A percentile compares a stretch with the other conserved stretches of the same genome.
Conservation (phyloP, 345 rosid genomes). For the Boechera retrofracta region DNA sequence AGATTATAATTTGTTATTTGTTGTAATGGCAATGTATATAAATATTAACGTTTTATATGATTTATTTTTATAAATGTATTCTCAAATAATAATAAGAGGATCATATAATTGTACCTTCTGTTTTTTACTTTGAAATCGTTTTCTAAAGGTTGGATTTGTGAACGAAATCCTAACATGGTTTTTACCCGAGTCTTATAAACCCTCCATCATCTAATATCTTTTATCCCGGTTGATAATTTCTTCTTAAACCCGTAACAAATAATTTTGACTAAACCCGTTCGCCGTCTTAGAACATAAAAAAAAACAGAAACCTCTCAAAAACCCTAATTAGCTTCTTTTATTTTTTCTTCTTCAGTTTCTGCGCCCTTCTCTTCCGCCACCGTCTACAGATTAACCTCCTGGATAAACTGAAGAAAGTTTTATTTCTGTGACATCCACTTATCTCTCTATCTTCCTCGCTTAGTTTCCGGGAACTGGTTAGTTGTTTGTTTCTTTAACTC, state of each 20-base stretch:
- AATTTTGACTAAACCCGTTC: neutral
- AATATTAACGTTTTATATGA: too few species aligned
- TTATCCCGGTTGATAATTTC: too few species aligned
- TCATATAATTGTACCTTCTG: too few species aligned
- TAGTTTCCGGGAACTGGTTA: conserved; percentile 25
- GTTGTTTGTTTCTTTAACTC: conserved; percentile 7
- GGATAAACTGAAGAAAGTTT: neutral
- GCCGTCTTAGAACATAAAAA: conserved; percentile 24
- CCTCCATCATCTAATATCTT: too few species aligned
- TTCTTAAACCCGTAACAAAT: neutral
- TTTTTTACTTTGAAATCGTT: too few species aligned
- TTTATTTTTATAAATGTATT: too few species aligned
- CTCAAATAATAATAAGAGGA: too few species aligned
- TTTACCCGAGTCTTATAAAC: too few species aligned
- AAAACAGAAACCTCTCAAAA: conserved; percentile 39
- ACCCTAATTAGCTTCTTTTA: conserved; percentile 30
- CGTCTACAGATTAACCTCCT: neutral
- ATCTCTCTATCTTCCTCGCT: conserved; percentile 9
- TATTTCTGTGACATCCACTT: neutral
- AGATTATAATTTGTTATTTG: too few species aligned
- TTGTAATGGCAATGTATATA: too few species aligned
- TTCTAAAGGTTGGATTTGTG: neutral
- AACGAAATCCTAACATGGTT: neutral
- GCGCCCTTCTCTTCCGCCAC: conserved; percentile 13
- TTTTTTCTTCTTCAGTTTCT: neutral